Evolutionary conservation across 257 asterid species (phyloP).

Genomic region (Solanum habrochaites): DNA sequence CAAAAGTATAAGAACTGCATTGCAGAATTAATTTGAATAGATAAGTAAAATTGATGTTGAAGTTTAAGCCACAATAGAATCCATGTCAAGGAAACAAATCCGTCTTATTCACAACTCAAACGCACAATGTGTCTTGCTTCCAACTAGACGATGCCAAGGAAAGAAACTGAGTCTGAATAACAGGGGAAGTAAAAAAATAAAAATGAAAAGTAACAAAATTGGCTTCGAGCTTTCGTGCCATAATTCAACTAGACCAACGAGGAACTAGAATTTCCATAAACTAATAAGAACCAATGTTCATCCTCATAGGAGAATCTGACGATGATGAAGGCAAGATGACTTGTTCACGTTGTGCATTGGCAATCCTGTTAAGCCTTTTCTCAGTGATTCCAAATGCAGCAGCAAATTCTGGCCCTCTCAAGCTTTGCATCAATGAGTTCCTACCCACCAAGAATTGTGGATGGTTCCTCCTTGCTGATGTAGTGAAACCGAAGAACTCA

Average conservation of each 20-base stretch:
- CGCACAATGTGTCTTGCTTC: neutral
- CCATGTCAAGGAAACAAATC: neutral
- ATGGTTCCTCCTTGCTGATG: slow-evolving; percentile 53
- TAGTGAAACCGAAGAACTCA: slow-evolving; percentile 84
- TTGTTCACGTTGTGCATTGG: slow-evolving; percentile 37
- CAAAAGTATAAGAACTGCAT: neutral
- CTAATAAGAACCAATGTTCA: neutral
- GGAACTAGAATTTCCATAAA: neutral
- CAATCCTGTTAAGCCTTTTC: slow-evolving; percentile 24
- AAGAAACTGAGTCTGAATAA: neutral
- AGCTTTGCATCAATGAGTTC: slow-evolving; percentile 33
- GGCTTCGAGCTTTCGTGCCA: neutral
- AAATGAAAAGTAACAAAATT: neutral
- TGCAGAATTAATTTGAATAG: neutral
- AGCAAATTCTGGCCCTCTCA: slow-evolving; percentile 64
- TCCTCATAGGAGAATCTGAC: neutral
- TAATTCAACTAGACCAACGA: neutral
- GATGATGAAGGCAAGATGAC: slow-evolving; percentile 45
- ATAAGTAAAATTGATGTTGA: neutral
- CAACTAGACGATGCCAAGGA: neutral
- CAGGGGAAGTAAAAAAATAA: neutral
- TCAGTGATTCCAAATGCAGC: slow-evolving; percentile 51
- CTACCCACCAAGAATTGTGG: slow-evolving; percentile 73
- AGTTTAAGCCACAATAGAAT: neutral
- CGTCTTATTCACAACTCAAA: neutral